A percentile compares a stretch with the other conserved stretches of the same genome.
Evolutionary conservation across 1,284 basidiomycete species (phyloP).

Genomic region (Sanghuangporus sanghuang): DNA sequence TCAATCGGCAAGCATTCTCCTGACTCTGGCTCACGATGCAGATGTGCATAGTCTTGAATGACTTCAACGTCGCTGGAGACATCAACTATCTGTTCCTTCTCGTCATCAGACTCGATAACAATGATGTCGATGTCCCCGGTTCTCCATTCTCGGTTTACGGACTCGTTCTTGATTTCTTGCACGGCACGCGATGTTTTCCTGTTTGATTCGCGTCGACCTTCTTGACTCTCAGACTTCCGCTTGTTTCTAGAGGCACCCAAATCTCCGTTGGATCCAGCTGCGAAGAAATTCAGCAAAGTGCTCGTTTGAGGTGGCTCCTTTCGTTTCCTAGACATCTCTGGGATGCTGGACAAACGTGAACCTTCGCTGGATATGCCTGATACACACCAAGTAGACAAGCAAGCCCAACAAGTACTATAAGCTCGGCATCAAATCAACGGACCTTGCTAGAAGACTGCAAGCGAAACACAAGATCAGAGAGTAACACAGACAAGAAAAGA

Average conservation of each 20-base stretch:
- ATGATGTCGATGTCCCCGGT: slow-evolving; percentile 44
- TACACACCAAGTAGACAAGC: too few relatives aligned
- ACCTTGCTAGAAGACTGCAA: too few relatives aligned
- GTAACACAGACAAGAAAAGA: too few relatives aligned
- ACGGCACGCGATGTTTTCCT: not conserved
- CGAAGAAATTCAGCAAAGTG: slow-evolving; percentile 51
- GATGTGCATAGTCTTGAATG: slow-evolving; percentile 22
- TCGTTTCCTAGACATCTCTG: slow-evolving; percentile 35
- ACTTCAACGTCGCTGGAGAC: slow-evolving; percentile 27
- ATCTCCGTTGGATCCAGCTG: slow-evolving; percentile 14
- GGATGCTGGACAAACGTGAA: not conserved
- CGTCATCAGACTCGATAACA: slow-evolving; percentile 54
- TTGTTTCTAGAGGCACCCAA: slow-evolving; percentile 21
- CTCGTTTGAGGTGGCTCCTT: slow-evolving; percentile 31
- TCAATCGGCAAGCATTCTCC: not conserved
- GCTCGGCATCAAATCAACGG: too few relatives aligned
- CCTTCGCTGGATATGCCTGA: not conserved
- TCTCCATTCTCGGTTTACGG: slow-evolving; percentile 10
- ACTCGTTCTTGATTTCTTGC: not conserved
- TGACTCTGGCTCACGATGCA: not conserved
- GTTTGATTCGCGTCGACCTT: slow-evolving; percentile 7
- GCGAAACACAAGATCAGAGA: too few relatives aligned
- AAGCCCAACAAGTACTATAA: too few relatives aligned
- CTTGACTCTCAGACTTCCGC: slow-evolving; percentile 4
- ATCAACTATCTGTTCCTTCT: slow-evolving; percentile 27